A percentile compares a stretch with the other conserved stretches of the same genome.
Conservation (phyloP, 228 moss, liverwort and hornwort species). For the Sphagnum magellanicum region DNA sequence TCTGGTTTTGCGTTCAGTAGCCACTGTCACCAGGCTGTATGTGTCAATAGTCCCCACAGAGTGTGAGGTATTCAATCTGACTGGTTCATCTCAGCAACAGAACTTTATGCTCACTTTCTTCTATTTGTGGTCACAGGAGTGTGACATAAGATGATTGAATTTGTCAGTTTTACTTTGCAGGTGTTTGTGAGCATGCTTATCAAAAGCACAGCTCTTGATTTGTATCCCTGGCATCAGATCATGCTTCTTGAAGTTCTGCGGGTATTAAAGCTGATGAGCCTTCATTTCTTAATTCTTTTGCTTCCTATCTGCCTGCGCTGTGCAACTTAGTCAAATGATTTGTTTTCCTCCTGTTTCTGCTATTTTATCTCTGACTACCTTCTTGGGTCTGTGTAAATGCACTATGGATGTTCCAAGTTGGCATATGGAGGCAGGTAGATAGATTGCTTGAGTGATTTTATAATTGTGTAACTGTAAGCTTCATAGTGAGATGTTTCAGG, state of each 20-base stretch:
- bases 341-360: no score
- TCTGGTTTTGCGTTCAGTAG: slow-evolving; percentile 80
- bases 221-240: slow-evolving; percentile 89
- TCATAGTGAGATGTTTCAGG: slow-evolving; percentile 23
- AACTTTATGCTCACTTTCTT: no score
- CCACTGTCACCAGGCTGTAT: slow-evolving; percentile 88
- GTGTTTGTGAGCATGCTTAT: slow-evolving; percentile 98
- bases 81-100: neutral
- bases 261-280: slow-evolving; percentile 15
- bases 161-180: slow-evolving; percentile 12
- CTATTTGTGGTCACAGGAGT: neutral
- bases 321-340: no score
- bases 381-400: no score
- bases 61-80: slow-evolving; percentile 46
- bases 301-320: neutral
- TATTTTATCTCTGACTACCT: no score
- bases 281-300: neutral
- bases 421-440: no score
- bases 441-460: no score
- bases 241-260: slow-evolving; percentile 94
- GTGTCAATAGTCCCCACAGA: slow-evolving; percentile 81
- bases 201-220: slow-evolving; percentile 85
- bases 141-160: no score
- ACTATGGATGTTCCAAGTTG: no score
- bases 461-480: no score